Conservation (phyloP, 352 stramenopile species). For the Pythium brassicae region DNA sequence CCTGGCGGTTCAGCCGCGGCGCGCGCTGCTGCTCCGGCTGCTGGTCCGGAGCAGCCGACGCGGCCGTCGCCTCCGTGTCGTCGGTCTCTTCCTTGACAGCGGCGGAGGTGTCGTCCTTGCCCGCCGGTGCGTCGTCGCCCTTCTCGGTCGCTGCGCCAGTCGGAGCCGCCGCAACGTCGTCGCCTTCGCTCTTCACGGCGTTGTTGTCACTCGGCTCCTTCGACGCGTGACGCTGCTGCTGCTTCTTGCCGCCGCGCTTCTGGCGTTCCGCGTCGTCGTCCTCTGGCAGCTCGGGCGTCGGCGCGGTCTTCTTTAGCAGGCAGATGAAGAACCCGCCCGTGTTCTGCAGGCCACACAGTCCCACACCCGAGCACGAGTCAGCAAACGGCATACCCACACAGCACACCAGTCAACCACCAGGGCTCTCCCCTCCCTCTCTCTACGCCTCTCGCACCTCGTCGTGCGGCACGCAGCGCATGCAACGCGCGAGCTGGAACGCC, state of each 20-base stretch:
- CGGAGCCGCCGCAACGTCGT: not conserved
- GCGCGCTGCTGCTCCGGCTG: constrained; percentile 3
- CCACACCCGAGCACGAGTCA: constrained; percentile 5
- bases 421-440: too few species aligned
- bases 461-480: constrained; percentile 96
- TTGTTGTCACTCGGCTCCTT: constrained; percentile 15
- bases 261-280: constrained; percentile 11
- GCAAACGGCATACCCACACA: not conserved
- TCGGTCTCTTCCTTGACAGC: constrained; percentile 7
- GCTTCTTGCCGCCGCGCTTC: constrained; percentile 16
- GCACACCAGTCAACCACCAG: not conserved
- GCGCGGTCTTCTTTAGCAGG: constrained; percentile 90
- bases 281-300: constrained; percentile 28
- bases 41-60: too few species aligned
- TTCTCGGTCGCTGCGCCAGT: constrained; percentile 6
- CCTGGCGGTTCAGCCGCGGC: constrained; percentile 24
- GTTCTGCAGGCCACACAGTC: constrained; percentile 50
- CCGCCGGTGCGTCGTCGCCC: constrained; percentile 9
- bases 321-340: constrained; percentile 99
- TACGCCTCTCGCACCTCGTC: constrained; percentile 76
- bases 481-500: constrained; percentile 88
- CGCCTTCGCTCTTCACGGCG: constrained; percentile 10
- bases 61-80: not conserved
- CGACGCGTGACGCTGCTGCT: constrained; percentile 15
- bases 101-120: constrained; percentile 11